These are phyloP conservation scores for Globisporangium uncinulatum DNA, from an alignment of 352 stramenopile species.

Conservation along the genomic window DNA sequence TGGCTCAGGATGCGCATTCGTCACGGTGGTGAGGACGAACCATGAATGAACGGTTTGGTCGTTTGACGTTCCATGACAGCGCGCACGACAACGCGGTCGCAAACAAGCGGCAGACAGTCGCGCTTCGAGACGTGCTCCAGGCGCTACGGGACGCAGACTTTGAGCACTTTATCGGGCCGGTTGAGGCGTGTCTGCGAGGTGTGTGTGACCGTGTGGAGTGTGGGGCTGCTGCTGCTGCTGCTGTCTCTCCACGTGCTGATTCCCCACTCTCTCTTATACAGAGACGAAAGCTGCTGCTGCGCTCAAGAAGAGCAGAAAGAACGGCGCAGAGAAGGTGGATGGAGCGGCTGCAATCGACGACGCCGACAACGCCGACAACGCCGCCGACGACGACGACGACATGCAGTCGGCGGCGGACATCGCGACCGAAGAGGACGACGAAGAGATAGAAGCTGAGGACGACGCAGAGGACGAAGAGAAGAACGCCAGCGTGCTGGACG, in stretches of 20 bases:
- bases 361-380: constrained; percentile 18
- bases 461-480: constrained; percentile 6
- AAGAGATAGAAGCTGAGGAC: not conserved
- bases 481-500: too few relatives aligned
- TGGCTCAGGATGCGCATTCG: too few relatives aligned
- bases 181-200: constrained; percentile 72
- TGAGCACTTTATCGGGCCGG: constrained; percentile 62
- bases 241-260: not conserved
- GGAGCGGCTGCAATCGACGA: constrained; percentile 9
- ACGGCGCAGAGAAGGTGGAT: constrained; percentile 12
- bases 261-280: constrained; percentile 8
- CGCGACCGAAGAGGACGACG: constrained; percentile 9
- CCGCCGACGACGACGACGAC: constrained; percentile 33
- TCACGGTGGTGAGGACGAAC: too few relatives aligned
- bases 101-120: constrained; percentile 76
- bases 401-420: constrained; percentile 33
- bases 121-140: constrained; percentile 65
- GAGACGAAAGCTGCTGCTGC: constrained; percentile 40
- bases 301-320: constrained; percentile 31
- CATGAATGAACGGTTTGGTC: too few relatives aligned
- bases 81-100: constrained; percentile 56
- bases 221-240: not conserved
- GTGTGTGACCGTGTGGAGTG: not conserved
- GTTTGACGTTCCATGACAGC: constrained; percentile 20
- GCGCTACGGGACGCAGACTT: constrained; percentile 74